phyloP scores from a whole-genome alignment of 2,329 filamentous ascomycete genomes.

The Monilinia vaccinii-corymbosi region DNA sequence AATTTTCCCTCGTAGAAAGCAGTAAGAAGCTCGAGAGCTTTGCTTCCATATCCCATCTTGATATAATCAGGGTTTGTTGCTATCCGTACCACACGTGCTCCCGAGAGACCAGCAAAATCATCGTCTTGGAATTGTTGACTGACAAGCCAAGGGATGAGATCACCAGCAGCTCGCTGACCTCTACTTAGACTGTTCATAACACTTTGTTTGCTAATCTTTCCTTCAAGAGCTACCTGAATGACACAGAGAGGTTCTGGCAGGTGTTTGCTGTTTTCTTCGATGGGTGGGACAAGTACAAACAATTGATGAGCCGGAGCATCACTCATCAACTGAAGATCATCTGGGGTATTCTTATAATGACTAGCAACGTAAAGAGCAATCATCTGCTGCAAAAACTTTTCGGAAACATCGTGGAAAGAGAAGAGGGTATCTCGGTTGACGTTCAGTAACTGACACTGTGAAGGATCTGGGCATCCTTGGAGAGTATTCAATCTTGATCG shows the following conservation, averaged over 20 bases:
- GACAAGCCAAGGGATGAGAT: constrained; percentile 94
- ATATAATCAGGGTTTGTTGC: constrained; percentile 93
- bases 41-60: constrained; percentile 86
- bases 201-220: constrained; percentile 86
- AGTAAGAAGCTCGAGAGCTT: constrained; percentile 74
- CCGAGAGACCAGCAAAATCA: constrained; percentile 88
- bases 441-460: constrained; percentile 81
- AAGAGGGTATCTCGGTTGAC: constrained; percentile 97
- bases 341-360: constrained; percentile 96
- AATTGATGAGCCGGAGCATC: constrained; percentile 95
- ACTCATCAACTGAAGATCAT: constrained; percentile 97
- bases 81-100: constrained; percentile 85
- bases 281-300: constrained; percentile 84
- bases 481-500: constrained; percentile 39
- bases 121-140: constrained; percentile 98
- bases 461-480: constrained; percentile 75
- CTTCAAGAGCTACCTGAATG: constrained; percentile 88
- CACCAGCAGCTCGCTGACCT: constrained; percentile 80
- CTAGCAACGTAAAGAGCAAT: constrained; percentile 95
- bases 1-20: constrained; percentile 97
- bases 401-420: constrained; percentile 93
- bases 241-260: constrained; percentile 92
- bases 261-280: constrained; percentile 64
- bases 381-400: constrained; percentile 97
- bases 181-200: constrained; percentile 83